Evolutionary conservation across 345 rosid genomes (phyloP).

Genomic region (Eucalyptus cloeziana): DNA sequence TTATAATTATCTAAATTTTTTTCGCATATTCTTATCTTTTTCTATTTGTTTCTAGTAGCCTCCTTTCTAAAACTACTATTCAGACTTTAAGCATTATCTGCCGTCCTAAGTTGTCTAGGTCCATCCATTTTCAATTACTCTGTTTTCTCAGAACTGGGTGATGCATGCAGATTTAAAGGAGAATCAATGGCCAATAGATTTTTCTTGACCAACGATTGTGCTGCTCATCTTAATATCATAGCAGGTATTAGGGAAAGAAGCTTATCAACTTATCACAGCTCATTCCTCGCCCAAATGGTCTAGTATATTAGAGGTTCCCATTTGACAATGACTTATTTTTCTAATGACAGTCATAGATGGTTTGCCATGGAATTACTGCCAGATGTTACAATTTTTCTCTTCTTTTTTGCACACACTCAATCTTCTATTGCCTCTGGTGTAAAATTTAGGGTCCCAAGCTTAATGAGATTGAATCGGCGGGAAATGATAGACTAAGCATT

Average conservation of each 20-base stretch:
- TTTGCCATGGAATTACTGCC: neutral
- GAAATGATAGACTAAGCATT: constrained; percentile 3
- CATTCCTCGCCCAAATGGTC: neutral
- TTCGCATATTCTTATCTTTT: neutral
- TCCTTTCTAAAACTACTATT: neutral
- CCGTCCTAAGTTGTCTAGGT: neutral
- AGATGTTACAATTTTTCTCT: neutral
- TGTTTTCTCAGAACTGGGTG: neutral
- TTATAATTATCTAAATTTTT: neutral
- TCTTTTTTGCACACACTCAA: neutral
- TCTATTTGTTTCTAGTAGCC: neutral
- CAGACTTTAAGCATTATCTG: neutral
- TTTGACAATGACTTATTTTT: neutral
- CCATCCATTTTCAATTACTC: neutral
- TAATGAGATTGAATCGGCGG: constrained; percentile 19
- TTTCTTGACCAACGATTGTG: neutral
- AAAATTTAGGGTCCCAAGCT: constrained; percentile 7
- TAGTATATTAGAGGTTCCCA: neutral
- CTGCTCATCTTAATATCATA: neutral
- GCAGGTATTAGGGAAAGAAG: neutral
- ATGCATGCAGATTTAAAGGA: neutral
- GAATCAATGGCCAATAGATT: neutral
- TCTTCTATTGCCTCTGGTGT: neutral
- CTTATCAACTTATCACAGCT: neutral
- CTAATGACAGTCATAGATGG: neutral